A percentile compares a stretch with the other conserved stretches of the same genome.
Evolutionary conservation across 331 rosid species (phyloP).

Genomic region (Erythrophleum ivorense): DNA sequence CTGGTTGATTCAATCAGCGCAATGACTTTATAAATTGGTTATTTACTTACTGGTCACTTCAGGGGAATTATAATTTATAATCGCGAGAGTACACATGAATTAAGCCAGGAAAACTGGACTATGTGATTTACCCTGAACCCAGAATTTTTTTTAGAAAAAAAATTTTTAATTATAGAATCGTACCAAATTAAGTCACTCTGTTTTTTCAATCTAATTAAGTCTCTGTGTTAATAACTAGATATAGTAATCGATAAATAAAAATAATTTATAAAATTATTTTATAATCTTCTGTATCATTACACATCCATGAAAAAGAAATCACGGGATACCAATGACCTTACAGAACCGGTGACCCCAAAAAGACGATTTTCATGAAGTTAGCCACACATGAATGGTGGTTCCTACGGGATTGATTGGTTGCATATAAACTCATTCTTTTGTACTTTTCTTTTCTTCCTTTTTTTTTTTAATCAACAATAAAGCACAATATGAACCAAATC

Average conservation of each 20-base stretch:
- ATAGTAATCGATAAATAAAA: too few species aligned
- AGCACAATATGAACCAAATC: not conserved
- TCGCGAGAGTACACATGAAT: not conserved
- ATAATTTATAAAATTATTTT: too few species aligned
- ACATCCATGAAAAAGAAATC: not conserved
- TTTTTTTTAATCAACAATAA: too few species aligned
- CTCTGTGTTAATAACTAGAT: not conserved
- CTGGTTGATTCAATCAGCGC: not conserved
- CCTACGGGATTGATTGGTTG: not conserved
- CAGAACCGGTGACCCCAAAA: not conserved
- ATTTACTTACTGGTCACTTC: not conserved
- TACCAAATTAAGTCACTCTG: not conserved
- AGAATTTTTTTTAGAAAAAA: not conserved
- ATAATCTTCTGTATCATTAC: not conserved
- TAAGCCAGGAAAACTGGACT: not conserved
- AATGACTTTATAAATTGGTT: not conserved
- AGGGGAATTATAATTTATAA: not conserved
- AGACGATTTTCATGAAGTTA: not conserved
- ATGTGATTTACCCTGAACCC: not conserved
- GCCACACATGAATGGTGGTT: constrained; percentile 9
- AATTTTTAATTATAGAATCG: not conserved
- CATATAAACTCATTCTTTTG: not conserved
- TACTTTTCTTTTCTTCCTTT: not conserved
- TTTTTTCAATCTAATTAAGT: not conserved
- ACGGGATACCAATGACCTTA: not conserved